phyloP scores from a whole-genome alignment of 1,284 basidiomycete species.

The Lentinus polychrous region DNA sequence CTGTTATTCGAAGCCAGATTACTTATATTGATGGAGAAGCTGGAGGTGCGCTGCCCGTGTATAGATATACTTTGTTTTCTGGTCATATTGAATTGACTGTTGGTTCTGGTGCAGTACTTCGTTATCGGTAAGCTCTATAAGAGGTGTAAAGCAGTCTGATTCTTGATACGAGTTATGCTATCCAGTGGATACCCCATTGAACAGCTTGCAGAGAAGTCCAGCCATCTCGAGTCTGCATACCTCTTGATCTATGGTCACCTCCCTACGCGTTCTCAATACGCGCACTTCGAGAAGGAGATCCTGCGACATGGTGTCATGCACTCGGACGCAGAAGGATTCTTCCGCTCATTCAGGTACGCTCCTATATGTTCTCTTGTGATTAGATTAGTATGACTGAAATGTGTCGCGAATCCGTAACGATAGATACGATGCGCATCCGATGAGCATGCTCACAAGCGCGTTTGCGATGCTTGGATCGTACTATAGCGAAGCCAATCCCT shows the following conservation, averaged over 20 bases:
- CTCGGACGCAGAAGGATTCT: slow-evolving; percentile 74
- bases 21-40: slow-evolving; percentile 86
- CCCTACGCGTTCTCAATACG: slow-evolving; percentile 59
- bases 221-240: slow-evolving; percentile 78
- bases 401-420: neutral
- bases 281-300: slow-evolving; percentile 65
- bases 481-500: slow-evolving; percentile 76
- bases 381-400: neutral
- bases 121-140: slow-evolving; percentile 53
- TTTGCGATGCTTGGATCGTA: slow-evolving; percentile 84
- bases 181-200: slow-evolving; percentile 87
- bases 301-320: slow-evolving; percentile 75
- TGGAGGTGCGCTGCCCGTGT: slow-evolving; percentile 42
- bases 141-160: neutral
- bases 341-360: slow-evolving; percentile 64
- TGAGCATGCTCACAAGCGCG: slow-evolving; percentile 81
- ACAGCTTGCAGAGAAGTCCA: slow-evolving; percentile 72
- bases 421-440: slow-evolving; percentile 83
- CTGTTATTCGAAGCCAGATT: slow-evolving; percentile 74
- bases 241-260: slow-evolving; percentile 83
- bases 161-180: neutral
- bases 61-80: neutral
- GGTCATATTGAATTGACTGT: neutral
- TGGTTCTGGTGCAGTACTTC: slow-evolving; percentile 41
- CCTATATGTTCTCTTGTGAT: neutral